Evolutionary conservation across 441 rosid genomes (phyloP).

Genomic region (Capsella rubella): DNA sequence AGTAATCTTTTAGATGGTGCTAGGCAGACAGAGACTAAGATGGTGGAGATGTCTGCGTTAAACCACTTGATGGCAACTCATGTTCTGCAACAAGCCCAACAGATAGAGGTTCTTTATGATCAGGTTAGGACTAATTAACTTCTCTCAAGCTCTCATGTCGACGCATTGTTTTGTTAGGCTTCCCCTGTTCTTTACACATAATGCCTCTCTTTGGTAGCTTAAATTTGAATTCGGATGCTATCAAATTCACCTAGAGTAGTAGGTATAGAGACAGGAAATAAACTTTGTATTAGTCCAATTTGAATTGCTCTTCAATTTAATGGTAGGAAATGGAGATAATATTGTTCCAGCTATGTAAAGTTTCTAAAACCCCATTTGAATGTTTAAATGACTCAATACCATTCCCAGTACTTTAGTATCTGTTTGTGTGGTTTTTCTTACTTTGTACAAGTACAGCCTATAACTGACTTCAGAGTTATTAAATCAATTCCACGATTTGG

Average conservation of each 20-base stretch:
- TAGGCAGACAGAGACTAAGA: conserved; percentile 90
- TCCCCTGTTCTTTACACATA: not conserved
- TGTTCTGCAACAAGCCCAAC: conserved; percentile 93
- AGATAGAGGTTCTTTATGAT: conserved; percentile 82
- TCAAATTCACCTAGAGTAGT: conserved; percentile 17
- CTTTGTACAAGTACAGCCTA: conserved; percentile 10
- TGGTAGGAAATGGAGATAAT: not conserved
- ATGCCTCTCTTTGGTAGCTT: conserved; percentile 20
- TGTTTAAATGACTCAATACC: conserved; percentile 19
- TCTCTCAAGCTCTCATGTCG: conserved; percentile 22
- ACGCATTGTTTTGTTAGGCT: conserved; percentile 4
- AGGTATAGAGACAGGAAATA: not conserved
- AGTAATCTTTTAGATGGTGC: conserved; percentile 81
- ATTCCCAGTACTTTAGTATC: conserved; percentile 20
- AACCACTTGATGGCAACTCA: conserved; percentile 96
- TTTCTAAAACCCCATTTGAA: conserved; percentile 14
- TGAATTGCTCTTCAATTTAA: conserved; percentile 12
- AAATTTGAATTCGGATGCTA: not conserved
- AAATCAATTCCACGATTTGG: conserved; percentile 7
- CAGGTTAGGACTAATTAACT: conserved; percentile 59
- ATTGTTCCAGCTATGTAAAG: conserved; percentile 25
- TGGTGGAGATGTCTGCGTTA: conserved; percentile 98
- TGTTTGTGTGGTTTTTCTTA: not conserved
- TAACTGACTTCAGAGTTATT: not conserved
- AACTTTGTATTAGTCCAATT: conserved; percentile 19